phyloP scores from a whole-genome alignment of 108 stramenopile genomes.

The Fistulifera pelliculosa region DNA sequence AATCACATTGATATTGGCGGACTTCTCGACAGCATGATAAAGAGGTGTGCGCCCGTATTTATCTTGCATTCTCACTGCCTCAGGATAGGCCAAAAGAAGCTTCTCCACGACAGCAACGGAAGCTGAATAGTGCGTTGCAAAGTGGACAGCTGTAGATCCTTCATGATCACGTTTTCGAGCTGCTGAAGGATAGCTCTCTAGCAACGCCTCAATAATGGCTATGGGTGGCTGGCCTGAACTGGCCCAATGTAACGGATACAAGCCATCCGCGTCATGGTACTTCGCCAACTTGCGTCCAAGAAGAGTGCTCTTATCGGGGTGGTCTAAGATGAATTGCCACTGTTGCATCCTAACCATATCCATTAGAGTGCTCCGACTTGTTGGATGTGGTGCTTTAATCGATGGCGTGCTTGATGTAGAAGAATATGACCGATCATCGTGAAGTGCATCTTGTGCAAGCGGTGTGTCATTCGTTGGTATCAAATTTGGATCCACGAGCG shows the following conservation, averaged over 20 bases:
- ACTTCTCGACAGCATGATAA: conserved; percentile 14
- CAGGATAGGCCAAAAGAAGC: conserved; percentile 11
- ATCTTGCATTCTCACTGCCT: conserved; percentile 11
- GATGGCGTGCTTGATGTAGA: neutral
- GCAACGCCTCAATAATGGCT: conserved; percentile 12
- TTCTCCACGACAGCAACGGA: conserved; percentile 3
- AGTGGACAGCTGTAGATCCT: conserved; percentile 18
- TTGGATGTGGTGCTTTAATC: neutral
- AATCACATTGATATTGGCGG: neutral
- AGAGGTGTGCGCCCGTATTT: conserved; percentile 14
- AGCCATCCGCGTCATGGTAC: conserved; percentile 11
- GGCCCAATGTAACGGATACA: conserved; percentile 20
- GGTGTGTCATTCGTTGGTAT: neutral
- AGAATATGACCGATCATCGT: neutral
- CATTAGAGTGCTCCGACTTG: neutral
- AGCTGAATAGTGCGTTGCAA: conserved; percentile 11
- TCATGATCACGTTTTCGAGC: conserved; percentile 6
- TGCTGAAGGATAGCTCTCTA: conserved; percentile 14
- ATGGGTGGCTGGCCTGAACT: conserved; percentile 5
- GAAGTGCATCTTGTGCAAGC: neutral
- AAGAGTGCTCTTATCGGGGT: neutral
- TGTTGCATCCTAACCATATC: conserved; percentile 17
- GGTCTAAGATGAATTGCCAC: conserved; percentile 5
- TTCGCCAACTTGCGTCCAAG: conserved; percentile 7
- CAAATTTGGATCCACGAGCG: neutral